Evolutionary conservation across 2,329 filamentous ascomycete genomes (phyloP), one percentile per base, ranked within the genome.

Genomic region (Hypocrella siamensis): DNA sequence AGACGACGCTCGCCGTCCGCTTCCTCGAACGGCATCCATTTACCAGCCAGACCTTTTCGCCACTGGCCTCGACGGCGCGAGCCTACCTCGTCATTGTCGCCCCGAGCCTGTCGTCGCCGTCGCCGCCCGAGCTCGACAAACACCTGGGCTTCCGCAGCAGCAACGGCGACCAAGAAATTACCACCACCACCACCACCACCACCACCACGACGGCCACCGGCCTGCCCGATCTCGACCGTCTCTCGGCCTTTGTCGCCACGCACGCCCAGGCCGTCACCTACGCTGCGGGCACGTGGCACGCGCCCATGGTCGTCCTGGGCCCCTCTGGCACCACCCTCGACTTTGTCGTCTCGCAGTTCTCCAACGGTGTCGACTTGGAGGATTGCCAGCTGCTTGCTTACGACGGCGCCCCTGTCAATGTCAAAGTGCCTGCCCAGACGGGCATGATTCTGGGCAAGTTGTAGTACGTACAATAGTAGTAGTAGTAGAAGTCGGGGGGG

Each of bases 31-130:
- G 90, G 25, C 90, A 98, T 54, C 88, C 90, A 0, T 96, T 76
- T 56, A 96, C 90, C 2, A 82, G 82, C 2, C 90, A 98, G 59
- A 93, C 85, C 0, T 96, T 98, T 54, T 68, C 82, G 27, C 90
- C 90, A 0, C 60, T 94, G 31, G 70, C 56, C 9, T 56, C 58
- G n/a, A 43, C 53, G 9, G 45, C 50, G 5, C 61, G 62, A 9
- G 57, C 62, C 16, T 94, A 88, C 52, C 68, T 98, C 17, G 80
- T 96, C 38, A 72, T 96, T 40, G 88, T 96, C 15, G 88, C 88
- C 14, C 86, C 88, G 0, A 83, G 74, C 10, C 56, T 84, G 7
- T n/a, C n/a, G n/a, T n/a, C n/a, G n/a, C n/a, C n/a, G n/a, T n/a
- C n/a, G n/a, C n/a, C n/a, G n/a, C n/a, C n/a, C n/a, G n/a, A n/a